Base-by-base conservation (phyloP, 164 flowering plant genomes). In the Platanus orientalis region DNA sequence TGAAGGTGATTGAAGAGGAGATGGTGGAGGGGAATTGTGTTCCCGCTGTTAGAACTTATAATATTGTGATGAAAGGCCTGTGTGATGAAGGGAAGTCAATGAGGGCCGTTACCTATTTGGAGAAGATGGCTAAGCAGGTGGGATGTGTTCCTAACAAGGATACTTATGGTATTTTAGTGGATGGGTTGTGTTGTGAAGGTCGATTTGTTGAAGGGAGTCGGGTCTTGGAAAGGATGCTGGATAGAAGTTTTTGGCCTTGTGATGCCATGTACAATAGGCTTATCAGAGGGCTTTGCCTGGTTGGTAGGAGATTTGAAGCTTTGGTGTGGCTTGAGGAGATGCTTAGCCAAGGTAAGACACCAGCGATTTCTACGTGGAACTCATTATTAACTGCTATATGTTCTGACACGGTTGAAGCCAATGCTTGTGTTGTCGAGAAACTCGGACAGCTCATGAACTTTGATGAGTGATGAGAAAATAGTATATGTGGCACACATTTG, bases 291-390 rank as follows among this genome's bases (percentile, higher is more conserved):
- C 87, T 90, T 66, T 88, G 93, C 70, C 54, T 60, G 5, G 52
- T 72, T 19, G 87, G 81, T 19, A 83, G 75, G 77, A 71, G 61
- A 45, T 87, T 84, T 63, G 90, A 82, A 60, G 96, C 90, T 47
- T 79, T 82, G 42, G 64, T 87, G 73, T 89, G 91, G 92, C 69
- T 89, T 66, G 96, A 92, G 66, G 96, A 92, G 82, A 92, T 89
- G 96, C 66, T 89, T 19, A 79, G 85, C 67, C 79, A 76, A 45
- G 91, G 78, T 20, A 81, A 64, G 63, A 58, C 68, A 24, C 96
- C 96, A 0, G 78, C 80, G 19, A 17, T 42, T 61, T 76, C 63
- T 53, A 71, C 79, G 2, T 90, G 94, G 97, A 60, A 64, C 21
- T 73, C 84, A 10, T 67, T 88, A 72, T 80, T 78, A 11, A 58